Evolutionary conservation across 257 asterid genomes (phyloP), one percentile per base, ranked within the genome.

Genomic region (Nicotiana undulata): DNA sequence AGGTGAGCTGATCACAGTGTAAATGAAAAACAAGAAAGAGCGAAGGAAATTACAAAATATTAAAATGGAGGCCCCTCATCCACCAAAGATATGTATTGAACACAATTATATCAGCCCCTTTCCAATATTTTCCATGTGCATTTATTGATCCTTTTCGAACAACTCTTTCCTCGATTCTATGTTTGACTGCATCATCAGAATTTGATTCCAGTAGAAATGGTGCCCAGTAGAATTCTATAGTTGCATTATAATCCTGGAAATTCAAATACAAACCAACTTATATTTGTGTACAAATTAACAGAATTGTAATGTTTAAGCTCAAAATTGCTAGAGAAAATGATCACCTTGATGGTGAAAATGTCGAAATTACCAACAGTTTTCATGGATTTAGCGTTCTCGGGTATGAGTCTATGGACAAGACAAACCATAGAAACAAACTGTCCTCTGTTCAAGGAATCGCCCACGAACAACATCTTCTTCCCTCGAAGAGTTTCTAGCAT

Each of bases 11-110:
- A 40, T 40, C 56, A 51, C 2, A 3, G 18, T 4, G 18, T 51
- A 3, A 58, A 58, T 3, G 18, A 80, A 67, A 5, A 34, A 58
- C 1, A 59, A n/a, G n/a, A 22, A 52, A 65, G 55, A 44, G 72
- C 2, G 0, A 6, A 17, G 58, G 1, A 78, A 18, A 63, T 79
- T 85, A 93, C 97, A 90, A 37, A 31, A 94, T 76, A 49, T 89
- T 83, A 83, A 94, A 86, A 51, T 78, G 80, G 13, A 32, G 59
- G 77, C 91, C 92, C 3, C 88, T 44, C 81, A 85, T 90, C 98
- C 98, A 93, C 98, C 98, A 95, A 63, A 91, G 84, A 59, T 93
- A 95, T 20, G 97, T 86, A 84, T 93, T 92, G 93, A 95, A 95
- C 5, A 95, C 87, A 75, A 95, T 61, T 17, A 95, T 92, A 24